Base-by-base conservation (phyloP, 768 basidiomycete genomes). In the Tylopilus rubrobrunneus region DNA sequence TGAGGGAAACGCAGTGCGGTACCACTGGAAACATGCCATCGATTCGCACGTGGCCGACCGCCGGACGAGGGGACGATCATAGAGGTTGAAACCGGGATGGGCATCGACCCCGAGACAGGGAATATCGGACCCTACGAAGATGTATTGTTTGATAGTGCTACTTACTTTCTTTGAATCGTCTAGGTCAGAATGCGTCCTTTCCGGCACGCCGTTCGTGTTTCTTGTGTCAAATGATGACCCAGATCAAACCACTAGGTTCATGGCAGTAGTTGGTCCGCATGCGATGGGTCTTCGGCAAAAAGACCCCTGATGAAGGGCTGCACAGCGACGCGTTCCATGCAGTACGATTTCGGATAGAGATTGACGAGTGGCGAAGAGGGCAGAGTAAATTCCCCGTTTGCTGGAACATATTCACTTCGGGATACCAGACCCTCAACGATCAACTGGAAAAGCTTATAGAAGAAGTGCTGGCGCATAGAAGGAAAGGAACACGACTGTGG, bases 181-280 rank as follows among this genome's bases (percentile, higher is more conserved):
- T 37, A 59, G 56, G n/a, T 53, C 59, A 9, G 50, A 62, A 46
- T 4, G n/a, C 9, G 5, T 60, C 27, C 15, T 48, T 36, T 34
- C 28, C 45, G 45, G 47, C 21, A 54, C 51, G 15, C 46, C 48
- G 4, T 65, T 56, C 50, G 59, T 31, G 11, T 66, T 67, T 49
- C 57, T 66, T 17, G 48, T 31, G 9, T 59, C 62, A 11, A 37
- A 52, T 40, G 8, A 47, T 14, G 46, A 47, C 33, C 56, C 57
- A 1, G 21, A 27, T 14, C 41, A 34, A 42, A 62, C 65, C n/a
- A 50, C 44, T 5, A 45, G 48, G 39, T 67, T 64, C 39, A 46
- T 66, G 53, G 65, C 50, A 0, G 48, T 66, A 9, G 28, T 57
- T 11, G 62, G 65, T 29, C 39, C 41, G 17, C 64, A 57, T 47